A percentile compares a stretch with the other conserved stretches of the same genome.
phyloP scores from a whole-genome alignment of 2,329 filamentous ascomycete species.

The Penicillium griseofulvum region DNA sequence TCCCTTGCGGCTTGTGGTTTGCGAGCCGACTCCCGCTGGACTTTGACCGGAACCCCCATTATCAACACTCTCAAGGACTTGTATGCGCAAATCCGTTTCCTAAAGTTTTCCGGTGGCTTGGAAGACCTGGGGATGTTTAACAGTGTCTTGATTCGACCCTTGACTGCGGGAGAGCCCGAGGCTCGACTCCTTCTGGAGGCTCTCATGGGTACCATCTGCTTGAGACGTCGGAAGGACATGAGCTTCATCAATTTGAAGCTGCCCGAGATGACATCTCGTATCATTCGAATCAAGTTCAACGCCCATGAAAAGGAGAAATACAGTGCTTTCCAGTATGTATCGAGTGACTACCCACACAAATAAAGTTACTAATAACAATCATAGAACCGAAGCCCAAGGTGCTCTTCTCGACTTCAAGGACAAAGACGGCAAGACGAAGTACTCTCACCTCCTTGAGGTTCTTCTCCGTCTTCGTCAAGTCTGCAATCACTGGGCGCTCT shows the following conservation, averaged over 20 bases:
- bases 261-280: conserved; percentile 72
- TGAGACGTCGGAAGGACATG: conserved; percentile 85
- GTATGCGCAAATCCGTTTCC: conserved; percentile 74
- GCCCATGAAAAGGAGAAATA: conserved; percentile 75
- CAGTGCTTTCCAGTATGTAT: conserved; percentile 63
- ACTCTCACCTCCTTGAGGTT: conserved; percentile 75
- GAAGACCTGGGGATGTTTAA: conserved; percentile 73
- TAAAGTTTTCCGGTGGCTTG: conserved; percentile 72
- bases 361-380: conserved; percentile 28
- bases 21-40: conserved; percentile 71
- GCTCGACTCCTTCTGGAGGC: conserved; percentile 68
- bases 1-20: conserved; percentile 67
- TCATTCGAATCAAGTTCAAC: conserved; percentile 72
- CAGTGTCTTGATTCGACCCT: conserved; percentile 65
- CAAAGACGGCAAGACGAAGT: conserved; percentile 53
- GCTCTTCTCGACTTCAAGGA: conserved; percentile 61
- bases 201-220: conserved; percentile 75
- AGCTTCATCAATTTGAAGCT: conserved; percentile 77
- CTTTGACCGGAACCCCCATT: conserved; percentile 76
- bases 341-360: neutral
- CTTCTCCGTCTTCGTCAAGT: conserved; percentile 79
- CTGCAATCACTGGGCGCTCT: conserved; percentile 86
- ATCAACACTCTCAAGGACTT: conserved; percentile 80
- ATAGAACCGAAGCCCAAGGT: conserved; percentile 69
- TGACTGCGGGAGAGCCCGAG: conserved; percentile 56